Evolutionary conservation across 164 flowering plant species (phyloP).

Genomic region (Chloranthus sessilifolius): DNA sequence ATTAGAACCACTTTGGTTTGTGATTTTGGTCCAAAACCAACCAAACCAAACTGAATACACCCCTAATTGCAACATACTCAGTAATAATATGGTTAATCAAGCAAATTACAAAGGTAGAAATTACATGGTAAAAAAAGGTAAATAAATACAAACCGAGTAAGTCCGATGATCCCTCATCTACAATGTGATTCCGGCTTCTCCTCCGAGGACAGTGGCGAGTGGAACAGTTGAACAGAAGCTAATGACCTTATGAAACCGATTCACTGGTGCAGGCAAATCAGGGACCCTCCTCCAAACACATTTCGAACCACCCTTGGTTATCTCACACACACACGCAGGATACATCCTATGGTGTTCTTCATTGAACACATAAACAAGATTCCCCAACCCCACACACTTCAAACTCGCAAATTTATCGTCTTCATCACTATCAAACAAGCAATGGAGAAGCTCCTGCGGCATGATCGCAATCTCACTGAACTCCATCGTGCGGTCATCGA

Average conservation of each 20-base stretch:
- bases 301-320: conserved; percentile 19
- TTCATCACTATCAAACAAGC: conserved; percentile 50
- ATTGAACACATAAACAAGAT: conserved; percentile 55
- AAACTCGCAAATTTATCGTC: conserved; percentile 55
- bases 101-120: too few species aligned
- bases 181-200: too few species aligned
- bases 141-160: too few species aligned
- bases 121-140: too few species aligned
- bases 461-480: conserved; percentile 49
- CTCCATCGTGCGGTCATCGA: conserved; percentile 52
- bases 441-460: conserved; percentile 46
- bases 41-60: too few species aligned
- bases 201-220: conserved; percentile 14
- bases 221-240: conserved; percentile 58
- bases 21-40: too few species aligned
- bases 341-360: conserved; percentile 49
- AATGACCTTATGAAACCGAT: conserved; percentile 50
- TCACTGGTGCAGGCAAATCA: conserved; percentile 44
- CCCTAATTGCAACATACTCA: too few species aligned
- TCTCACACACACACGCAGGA: conserved; percentile 62
- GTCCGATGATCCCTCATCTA: too few species aligned
- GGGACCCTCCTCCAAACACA: conserved; percentile 62
- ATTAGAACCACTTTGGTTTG: too few species aligned
- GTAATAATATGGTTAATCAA: too few species aligned
- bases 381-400: conserved; percentile 62